These are phyloP conservation scores for Chytriomyces confervae DNA, from an alignment of 192 early-diverging fungal genomes.

Conservation along the genomic window DNA sequence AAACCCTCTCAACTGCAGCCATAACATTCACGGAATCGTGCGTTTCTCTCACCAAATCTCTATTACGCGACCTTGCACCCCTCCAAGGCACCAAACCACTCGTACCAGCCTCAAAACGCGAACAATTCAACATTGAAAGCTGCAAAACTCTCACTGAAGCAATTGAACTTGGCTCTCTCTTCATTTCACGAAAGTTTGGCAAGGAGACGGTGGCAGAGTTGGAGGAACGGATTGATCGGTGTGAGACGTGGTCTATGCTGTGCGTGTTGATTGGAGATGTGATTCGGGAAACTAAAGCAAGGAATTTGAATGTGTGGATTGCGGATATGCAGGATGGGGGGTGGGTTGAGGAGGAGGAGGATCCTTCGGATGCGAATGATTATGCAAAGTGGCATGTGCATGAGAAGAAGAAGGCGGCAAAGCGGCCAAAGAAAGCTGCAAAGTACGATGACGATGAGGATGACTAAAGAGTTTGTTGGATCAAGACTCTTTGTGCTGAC, in stretches of 20 bases:
- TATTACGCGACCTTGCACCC: slow-evolving; percentile 7
- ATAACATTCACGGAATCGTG: neutral
- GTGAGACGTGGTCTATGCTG: slow-evolving; percentile 24
- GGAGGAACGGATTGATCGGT: slow-evolving; percentile 17
- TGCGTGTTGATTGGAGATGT: slow-evolving; percentile 17
- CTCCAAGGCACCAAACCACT: neutral
- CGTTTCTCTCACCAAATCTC: neutral
- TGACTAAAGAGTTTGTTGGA: neutral
- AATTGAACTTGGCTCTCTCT: neutral
- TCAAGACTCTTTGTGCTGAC: neutral
- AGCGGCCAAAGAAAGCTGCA: slow-evolving; percentile 9
- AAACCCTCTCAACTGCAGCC: neutral
- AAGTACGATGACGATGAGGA: slow-evolving; percentile 8
- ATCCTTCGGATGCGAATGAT: slow-evolving; percentile 20
- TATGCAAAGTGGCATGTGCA: neutral
- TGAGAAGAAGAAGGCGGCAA: slow-evolving; percentile 7
- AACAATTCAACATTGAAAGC: neutral
- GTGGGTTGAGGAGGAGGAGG: slow-evolving; percentile 34
- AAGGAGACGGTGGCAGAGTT: slow-evolving; percentile 5
- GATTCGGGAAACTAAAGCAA: slow-evolving; percentile 15
- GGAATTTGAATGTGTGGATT: slow-evolving; percentile 19
- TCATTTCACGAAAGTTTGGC: slow-evolving; percentile 18
- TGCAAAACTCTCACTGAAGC: neutral
- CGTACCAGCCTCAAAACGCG: neutral
- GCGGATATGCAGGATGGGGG: slow-evolving; percentile 27